Base-by-base conservation (phyloP, 495 filamentous ascomycete species). In the Poronia punctata region DNA sequence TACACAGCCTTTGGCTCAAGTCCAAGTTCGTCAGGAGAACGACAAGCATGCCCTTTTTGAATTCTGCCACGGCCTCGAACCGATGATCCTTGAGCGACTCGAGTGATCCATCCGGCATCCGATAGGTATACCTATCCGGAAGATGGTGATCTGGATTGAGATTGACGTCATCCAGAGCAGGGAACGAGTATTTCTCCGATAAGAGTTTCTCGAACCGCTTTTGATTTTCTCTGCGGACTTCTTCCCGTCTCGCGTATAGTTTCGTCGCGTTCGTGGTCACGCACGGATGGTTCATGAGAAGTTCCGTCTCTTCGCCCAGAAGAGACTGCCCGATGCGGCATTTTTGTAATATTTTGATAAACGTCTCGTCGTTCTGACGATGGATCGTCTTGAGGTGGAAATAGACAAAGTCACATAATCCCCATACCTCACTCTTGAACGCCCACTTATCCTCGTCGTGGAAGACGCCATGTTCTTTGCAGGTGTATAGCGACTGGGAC, bases 21-120 rank as follows among this genome's bases (percentile, higher is more conserved):
- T 95, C 86, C 54, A 95, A 76, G 51, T 98, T 98, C 43, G 88
- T 88, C 59, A 95, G 92, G 8, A 98, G 67, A 74, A 98, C 92
- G 17, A 98, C 90, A 35, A 89, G 85, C 21, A 88, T 81, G 5
- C 89, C 88, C 40, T 83, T 79, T 53, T 95, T 96, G 22, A 96
- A 73, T 19, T 78, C 65, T 73, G 51, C 78, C 70, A 41, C 70
- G 52, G 14, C 53, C 43, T 46, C 59, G 22, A 61, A 61, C 8
- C 55, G 59, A 21, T 72, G 67, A 50, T 98, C 86, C 19, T 65
- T 62, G 35, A 65, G 54, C 0, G 75, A 74, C 2, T 77, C 80
- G 31, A 82, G 73, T n/a, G 45, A 38, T 2, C 70, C 60, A n/a
- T 84, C 79, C 9, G 71, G 62, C 46, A 83, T 88, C 5, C 62